Base-by-base conservation (phyloP, 1,139 yeast species). In the Magnusiomyces ingens region DNA sequence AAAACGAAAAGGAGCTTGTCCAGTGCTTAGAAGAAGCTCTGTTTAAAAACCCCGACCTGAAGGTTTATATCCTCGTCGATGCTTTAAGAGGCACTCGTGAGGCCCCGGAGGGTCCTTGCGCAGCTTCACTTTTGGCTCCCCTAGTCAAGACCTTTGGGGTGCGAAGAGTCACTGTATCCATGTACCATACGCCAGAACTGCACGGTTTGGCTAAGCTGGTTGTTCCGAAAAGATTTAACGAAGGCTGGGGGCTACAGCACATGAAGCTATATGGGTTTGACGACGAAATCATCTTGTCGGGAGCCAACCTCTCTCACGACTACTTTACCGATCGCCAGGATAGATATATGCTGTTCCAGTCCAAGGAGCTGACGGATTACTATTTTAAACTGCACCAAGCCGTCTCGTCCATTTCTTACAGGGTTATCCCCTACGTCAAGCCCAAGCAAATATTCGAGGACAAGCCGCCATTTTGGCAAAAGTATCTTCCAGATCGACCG, bases 261-360 rank as follows among this genome's bases (percentile, higher is more conserved):
- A 94, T 93, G 99, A 93, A 93, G 68, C 77, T 94, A 43, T 93
- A 93, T 66, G 99, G 99, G 1, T 83, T 90, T 64, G 99, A 93
- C 67, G 82, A 90, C 63, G 96, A 90, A 65, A 82, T 93, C 51
- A 78, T 94, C 18, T 75, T 94, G 48, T 81, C 89, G 19, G 99
- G 99, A 2, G 99, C 99, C 3, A 93, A 93, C 64, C 75, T 93
- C 53, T 88, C 96, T 0, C 74, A 80, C 45, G 99, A 93, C 69
- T 93, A 93, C 69, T 93, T 94, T 69, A 86, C 95, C n/a, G 85
- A 93, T 67, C 80, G 99, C 61, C 99, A 93, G 67, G 99, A 93
- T 68, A 75, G 99, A 49, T 94, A 94, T 68, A 85, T 90, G 62
- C 55, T 85, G 21, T 87, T 93, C 69, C 76, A 76, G 50, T 78